Evolutionary conservation across 2,329 filamentous ascomycete genomes (phyloP), one percentile per base, ranked within the genome.

Genomic region (Curvularia eragrostidis): DNA sequence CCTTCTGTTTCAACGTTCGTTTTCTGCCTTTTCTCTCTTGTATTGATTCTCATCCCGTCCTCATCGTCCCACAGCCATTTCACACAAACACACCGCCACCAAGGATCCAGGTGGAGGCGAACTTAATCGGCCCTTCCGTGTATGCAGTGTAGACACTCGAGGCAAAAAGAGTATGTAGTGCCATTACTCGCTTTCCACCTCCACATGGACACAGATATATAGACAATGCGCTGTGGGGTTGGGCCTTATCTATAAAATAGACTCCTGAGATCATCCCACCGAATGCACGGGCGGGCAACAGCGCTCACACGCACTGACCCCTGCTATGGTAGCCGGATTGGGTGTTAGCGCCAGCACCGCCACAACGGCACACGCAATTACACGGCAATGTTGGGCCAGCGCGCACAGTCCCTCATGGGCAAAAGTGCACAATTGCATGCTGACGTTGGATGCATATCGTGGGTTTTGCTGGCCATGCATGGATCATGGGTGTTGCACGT

Each of bases 321-420:
- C 47, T 48, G 32, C 5, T 38, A 24, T 10, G 24, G 12, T 26
- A 38, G 32, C n/a, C 32, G 2, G 21, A 38, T 10, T 3, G 7
- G 10, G 23, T 12, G 13, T 38, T 49, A 26, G 47, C 23, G 47
- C 9, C 15, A 5, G 34, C 34, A 46, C 48, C 47, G 48, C 47
- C 53, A 56, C 53, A 30, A 23, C 48, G 48, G 53, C 28, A 30
- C 13, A 38, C 21, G 15, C 30, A 38, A 26, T 7, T 18, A 23
- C 42, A 32, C 13, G 3, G 19, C 19, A 15, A 39, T 21, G 24
- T 19, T 39, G 7, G 19, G 28, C 13, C 26, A 12, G 15, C 15
- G 43, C 52, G 61, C 63, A 65, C 63, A 54, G 58, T 59, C 63
- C 58, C 51, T 58, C 54, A 65, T 63, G 54, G 61, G 43, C 48